Base-by-base conservation (phyloP, 2,329 filamentous ascomycete genomes). In the Colletotrichum eremochloae region DNA sequence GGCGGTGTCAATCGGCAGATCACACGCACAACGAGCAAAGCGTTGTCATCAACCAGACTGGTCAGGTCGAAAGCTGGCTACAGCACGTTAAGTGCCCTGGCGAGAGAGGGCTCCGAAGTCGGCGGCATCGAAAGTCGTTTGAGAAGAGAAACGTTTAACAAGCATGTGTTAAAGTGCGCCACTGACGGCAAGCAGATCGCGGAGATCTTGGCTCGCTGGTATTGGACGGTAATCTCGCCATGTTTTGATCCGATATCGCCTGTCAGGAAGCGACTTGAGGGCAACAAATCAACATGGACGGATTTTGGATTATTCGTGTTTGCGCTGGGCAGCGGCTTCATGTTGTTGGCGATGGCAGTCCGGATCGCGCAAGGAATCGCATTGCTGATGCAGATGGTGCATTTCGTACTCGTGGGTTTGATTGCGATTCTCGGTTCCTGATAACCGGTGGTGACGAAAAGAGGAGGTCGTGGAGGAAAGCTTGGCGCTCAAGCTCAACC, bases 91-190 rank as follows among this genome's bases (percentile, higher is more conserved):
- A 61, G 46, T 29, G 40, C 38, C 55, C 55, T 29, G 31, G 29
- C 46, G 48, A 36, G 7, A 55, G 55, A 58, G 33, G 33, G 48
- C n/a, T 70, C 70, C 70, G 70, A 70, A 69, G 70, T 52, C 70
- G 70, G 70, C 70, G 70, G 44, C 70, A 65, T 61, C 70, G 70
- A 60, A 72, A 29, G 70, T 72, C 70, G 55, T 72, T 72, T 65
- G 70, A 55, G 24, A 65, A 70, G 60, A 44, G 55, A 60, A 29
- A 46, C n/a, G 53, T 55, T 60, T 60, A 40, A 53, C n/a, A 63
- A 50, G 36, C 44, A 31, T 36, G 48, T 57, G 31, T 46, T 60
- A 42, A 42, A 64, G 40, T 36, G 40, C 66, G 66, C 55, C 46
- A 65, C 24, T 31, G 58, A 61, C 63, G 66, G 68, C 65, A 63